Conservation (phyloP, 2,329 filamentous ascomycete genomes). For the Botrytis medusae region DNA sequence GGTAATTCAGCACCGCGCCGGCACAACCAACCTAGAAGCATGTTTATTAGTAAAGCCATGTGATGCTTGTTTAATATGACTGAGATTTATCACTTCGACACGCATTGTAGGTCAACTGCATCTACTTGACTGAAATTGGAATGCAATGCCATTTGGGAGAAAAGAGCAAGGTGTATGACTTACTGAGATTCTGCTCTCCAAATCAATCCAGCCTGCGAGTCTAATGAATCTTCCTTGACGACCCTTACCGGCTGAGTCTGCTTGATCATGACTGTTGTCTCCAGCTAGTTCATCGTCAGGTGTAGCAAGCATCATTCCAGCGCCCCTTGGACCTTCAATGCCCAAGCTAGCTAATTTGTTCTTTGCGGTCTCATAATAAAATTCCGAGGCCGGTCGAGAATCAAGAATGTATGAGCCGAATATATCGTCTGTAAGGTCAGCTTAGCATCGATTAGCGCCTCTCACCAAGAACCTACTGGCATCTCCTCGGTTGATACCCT, state of each 20-base stretch:
- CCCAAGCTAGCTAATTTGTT: constrained; percentile 63
- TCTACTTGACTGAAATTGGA: too few relatives aligned
- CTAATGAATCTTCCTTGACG: constrained; percentile 65
- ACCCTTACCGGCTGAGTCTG: constrained; percentile 48
- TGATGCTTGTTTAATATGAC: neutral
- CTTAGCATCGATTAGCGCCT: neutral
- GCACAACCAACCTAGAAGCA: constrained; percentile 66
- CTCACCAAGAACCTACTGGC: constrained; percentile 29
- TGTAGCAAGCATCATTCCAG: constrained; percentile 60
- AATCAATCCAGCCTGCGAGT: constrained; percentile 68
- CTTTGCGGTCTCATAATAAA: constrained; percentile 65
- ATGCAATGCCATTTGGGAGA: neutral
- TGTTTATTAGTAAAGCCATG: neutral
- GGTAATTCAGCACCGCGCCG: constrained; percentile 78
- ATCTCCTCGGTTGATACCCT: constrained; percentile 32
- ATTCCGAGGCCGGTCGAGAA: constrained; percentile 69
- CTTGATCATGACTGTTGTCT: constrained; percentile 33
- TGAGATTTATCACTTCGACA: neutral
- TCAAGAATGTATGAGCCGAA: constrained; percentile 56
- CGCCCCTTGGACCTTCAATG: constrained; percentile 44
- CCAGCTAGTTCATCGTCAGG: constrained; percentile 48
- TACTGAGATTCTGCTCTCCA: constrained; percentile 72
- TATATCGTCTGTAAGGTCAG: constrained; percentile 39
- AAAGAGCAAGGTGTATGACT: constrained; percentile 27
- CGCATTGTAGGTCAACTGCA: neutral